Evolutionary conservation across 306 rosid species (phyloP).

Genomic region (Quercus ilex): DNA sequence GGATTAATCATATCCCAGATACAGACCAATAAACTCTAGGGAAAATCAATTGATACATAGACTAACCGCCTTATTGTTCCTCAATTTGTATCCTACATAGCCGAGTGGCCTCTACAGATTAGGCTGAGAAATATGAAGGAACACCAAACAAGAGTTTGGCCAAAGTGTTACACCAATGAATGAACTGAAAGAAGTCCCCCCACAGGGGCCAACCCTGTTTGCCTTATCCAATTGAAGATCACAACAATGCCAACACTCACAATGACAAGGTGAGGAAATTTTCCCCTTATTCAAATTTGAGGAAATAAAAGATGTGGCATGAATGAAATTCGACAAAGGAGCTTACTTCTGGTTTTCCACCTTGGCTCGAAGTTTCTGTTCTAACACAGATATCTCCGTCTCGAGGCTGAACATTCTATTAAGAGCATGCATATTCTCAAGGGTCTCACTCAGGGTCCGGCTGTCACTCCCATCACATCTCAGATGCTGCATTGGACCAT

Average conservation of each 20-base stretch:
- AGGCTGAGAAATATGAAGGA: slow-evolving; percentile 21
- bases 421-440: slow-evolving; percentile 97
- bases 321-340: slow-evolving; percentile 26
- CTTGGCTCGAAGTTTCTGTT: slow-evolving; percentile 92
- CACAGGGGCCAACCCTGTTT: slow-evolving; percentile 22
- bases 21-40: slow-evolving; percentile 8
- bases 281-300: slow-evolving; percentile 45
- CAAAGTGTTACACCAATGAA: slow-evolving; percentile 29
- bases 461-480: slow-evolving; percentile 97
- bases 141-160: slow-evolving; percentile 32
- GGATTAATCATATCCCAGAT: slow-evolving; percentile 15
- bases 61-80: slow-evolving; percentile 32
- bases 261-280: slow-evolving; percentile 32
- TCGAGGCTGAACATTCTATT: slow-evolving; percentile 98
- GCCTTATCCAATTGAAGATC: slow-evolving; percentile 32
- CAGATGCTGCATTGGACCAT: slow-evolving; percentile 98
- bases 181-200: slow-evolving; percentile 36
- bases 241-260: slow-evolving; percentile 30
- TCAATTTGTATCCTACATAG: slow-evolving; percentile 35
- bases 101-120: slow-evolving; percentile 31
- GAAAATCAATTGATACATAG: slow-evolving; percentile 19
- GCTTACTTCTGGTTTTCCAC: slow-evolving; percentile 79
- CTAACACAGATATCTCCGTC: slow-evolving; percentile 83
- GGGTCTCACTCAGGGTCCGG: slow-evolving; percentile 84
- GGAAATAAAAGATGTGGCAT: slow-evolving; percentile 36